Evolutionary conservation across 2,329 filamentous ascomycete genomes (phyloP).

Genomic region (Verticillium longisporum): DNA sequence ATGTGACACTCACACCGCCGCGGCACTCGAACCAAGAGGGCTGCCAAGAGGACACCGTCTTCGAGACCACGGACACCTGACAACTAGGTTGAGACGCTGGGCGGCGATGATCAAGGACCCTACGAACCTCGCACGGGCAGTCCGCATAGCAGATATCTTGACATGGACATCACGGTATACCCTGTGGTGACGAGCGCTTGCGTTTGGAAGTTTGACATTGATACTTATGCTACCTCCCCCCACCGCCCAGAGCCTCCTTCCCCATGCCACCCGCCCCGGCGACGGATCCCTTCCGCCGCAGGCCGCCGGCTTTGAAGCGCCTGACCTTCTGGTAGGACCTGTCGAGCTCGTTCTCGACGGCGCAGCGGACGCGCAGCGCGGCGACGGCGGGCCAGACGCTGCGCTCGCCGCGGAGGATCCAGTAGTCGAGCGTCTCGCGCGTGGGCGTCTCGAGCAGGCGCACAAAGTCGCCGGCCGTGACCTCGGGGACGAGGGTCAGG

Average conservation of each 20-base stretch:
- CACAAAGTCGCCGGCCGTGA: slow-evolving; percentile 66
- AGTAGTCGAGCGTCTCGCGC: slow-evolving; percentile 67
- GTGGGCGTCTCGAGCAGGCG: slow-evolving; percentile 79
- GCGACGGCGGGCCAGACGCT: slow-evolving; percentile 88
- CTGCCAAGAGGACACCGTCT: too few species aligned
- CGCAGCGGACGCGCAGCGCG: slow-evolving; percentile 74
- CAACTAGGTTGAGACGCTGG: too few species aligned
- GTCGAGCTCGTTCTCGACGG: slow-evolving; percentile 83
- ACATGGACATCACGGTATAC: too few species aligned
- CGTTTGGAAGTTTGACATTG: not conserved
- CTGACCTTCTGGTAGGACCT: slow-evolving; percentile 75
- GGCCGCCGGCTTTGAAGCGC: slow-evolving; percentile 47
- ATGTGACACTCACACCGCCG: too few species aligned
- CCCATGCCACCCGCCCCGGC: not conserved
- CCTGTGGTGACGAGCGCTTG: too few species aligned
- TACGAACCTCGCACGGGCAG: too few species aligned
- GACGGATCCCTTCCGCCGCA: slow-evolving; percentile 34
- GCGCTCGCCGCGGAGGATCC: slow-evolving; percentile 77
- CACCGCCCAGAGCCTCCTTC: not conserved
- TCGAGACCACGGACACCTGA: too few species aligned
- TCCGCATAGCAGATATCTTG: too few species aligned
- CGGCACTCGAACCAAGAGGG: too few species aligned
- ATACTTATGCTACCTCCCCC: not conserved
- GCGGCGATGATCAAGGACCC: too few species aligned
- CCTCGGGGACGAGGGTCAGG: slow-evolving; percentile 75